Evolutionary conservation across 1,284 basidiomycete species (phyloP), one percentile per base, ranked within the genome.

Genomic region (Tilletiopsis washingtonensis): DNA sequence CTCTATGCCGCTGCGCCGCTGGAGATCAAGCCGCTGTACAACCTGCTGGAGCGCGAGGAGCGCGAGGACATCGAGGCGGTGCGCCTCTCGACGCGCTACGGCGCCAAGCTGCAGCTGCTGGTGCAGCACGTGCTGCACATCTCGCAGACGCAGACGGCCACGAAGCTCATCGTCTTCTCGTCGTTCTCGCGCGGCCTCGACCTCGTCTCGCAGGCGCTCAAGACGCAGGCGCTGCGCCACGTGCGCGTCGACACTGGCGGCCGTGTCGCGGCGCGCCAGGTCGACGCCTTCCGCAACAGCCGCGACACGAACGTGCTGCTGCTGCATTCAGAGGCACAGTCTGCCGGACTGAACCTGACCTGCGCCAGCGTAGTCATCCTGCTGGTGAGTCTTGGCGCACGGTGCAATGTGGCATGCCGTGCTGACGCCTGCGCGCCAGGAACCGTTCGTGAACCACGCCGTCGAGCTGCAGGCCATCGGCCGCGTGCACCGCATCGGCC

Each of bases 261-360:
- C 34, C 60, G 61, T 44, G 21, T 32, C 14, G 57, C 49, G 2
- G 46, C 51, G 17, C 46, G 50, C 9, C 53, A 55, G 1, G 56
- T 55, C 14, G 55, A 67, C 14, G 9, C 23, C 2, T 71, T 71
- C 40, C 51, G 57, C 34, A 61, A 54, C 46, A 48, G 53, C 25
- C 45, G 62, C 3, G 29, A 41, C 23, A 45, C 62, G 12, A 55
- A 57, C 17, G 59, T 70, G 20, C 57, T 71, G 48, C 45, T 71
- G 5, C 53, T 71, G n/a, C 68, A 71, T 47, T 62, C 66, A 5
- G 69, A 71, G 48, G 60, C 50, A 37, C 67, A 69, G 48, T 65
- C 64, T 11, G 54, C 66, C 0, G 69, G 69, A 3, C 56, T 71
- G 25, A 71, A 70, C 32, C 46, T 71, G 46, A 47, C 63, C 1